Conservation (phyloP, 2,329 filamentous ascomycete genomes). For the Aureobasidium subglaciale region DNA sequence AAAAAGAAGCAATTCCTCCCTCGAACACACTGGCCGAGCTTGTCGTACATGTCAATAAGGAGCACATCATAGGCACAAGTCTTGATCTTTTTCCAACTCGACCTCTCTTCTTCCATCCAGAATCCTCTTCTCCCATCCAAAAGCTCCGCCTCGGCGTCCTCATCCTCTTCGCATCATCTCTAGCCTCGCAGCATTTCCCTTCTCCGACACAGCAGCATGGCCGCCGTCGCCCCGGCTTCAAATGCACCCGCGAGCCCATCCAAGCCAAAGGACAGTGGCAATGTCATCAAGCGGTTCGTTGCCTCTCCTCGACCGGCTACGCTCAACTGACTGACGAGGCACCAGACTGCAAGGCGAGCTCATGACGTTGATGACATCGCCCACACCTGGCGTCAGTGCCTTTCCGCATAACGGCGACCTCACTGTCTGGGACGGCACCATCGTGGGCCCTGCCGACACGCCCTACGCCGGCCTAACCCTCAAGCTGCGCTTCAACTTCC, state of each 20-base stretch:
- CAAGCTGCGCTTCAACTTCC: slow-evolving; percentile 89
- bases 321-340: slow-evolving; percentile 11
- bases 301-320: neutral
- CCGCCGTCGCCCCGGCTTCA: slow-evolving; percentile 23
- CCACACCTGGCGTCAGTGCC: slow-evolving; percentile 86
- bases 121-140: neutral
- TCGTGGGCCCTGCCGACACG: slow-evolving; percentile 82
- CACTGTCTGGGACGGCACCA: slow-evolving; percentile 87
- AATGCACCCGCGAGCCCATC: slow-evolving; percentile 27
- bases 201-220: slow-evolving; percentile 21
- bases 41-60: too few relatives aligned
- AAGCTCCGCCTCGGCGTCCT: neutral
- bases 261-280: slow-evolving; percentile 32
- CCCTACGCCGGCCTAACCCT: slow-evolving; percentile 83
- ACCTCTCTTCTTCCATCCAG: neutral
- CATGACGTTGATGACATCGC: slow-evolving; percentile 96
- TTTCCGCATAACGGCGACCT: slow-evolving; percentile 92
- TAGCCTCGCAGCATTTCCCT: neutral
- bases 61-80: too few relatives aligned
- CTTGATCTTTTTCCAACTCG: neutral
- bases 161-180: neutral
- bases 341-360: slow-evolving; percentile 87
- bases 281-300: slow-evolving; percentile 42
- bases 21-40: too few relatives aligned
- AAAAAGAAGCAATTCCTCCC: neutral